Base-by-base conservation (phyloP, 1,284 basidiomycete species). In the Pholiota adiposa region DNA sequence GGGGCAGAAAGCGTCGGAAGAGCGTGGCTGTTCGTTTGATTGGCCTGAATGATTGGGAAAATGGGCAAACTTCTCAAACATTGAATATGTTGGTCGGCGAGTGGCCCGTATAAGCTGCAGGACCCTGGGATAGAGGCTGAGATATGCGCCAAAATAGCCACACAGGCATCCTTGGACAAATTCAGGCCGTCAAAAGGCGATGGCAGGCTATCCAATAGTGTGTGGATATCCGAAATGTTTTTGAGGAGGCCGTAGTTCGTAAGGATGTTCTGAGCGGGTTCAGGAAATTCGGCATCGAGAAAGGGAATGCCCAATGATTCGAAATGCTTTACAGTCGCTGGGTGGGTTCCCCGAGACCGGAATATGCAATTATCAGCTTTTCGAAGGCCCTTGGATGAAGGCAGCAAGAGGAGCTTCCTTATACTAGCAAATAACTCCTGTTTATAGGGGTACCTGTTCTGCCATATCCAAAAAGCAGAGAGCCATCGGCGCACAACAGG, bases 401-500 rank as follows among this genome's bases (percentile, higher is more conserved):
- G 77, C 12, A 78, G 63, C 14, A 78, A 60, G 27, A 61, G 67
- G 5, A 77, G 54, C 4, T 59, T 25, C 5, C 43, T 25, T 36
- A 76, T 63, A 11, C 55, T 61, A 0, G 65, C 60, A 29, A 70
- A 71, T 1, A 75, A 54, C 12, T 65, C 52, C 3, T 62, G 56
- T 9, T 61, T 68, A n/a, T 50, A 38, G 0, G 41, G 31, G 34
- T 63, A 70, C 1, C 46, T 58, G 9, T 62, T 55, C 31, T 75
- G 50, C 77, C 77, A 79, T 3, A 58, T 41, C 78, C 77, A 79
- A 55, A 79, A 78, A 4, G 53, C 53, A 0, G 69, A 67, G n/a
- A 78, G 56, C 74, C 74, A 76, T 16, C 52, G 49, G 14, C 75
- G 58, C 11, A 67, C 56, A 5, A 23, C 56, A 2, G 63, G 56